A percentile compares a stretch with the other conserved stretches of the same genome.
Conservation (phyloP, 2,329 filamentous ascomycete genomes). For the Metarhizium robertsii region DNA sequence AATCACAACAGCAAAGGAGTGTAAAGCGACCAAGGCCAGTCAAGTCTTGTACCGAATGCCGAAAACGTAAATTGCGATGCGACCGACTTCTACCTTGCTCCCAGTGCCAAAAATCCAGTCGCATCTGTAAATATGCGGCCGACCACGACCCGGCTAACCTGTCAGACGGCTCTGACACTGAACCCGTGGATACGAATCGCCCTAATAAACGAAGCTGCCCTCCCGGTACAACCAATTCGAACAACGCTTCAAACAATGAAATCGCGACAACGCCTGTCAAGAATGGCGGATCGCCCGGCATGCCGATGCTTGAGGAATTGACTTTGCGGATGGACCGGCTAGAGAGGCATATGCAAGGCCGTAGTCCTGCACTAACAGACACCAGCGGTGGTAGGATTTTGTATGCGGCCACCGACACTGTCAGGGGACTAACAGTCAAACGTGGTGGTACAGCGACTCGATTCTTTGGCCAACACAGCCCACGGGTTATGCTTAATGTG, state of each 20-base stretch:
- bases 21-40: constrained; percentile 46
- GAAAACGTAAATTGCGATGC: constrained; percentile 48
- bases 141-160: constrained; percentile 36
- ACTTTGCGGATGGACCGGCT: constrained; percentile 41
- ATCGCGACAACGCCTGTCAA: constrained; percentile 16
- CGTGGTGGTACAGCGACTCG: constrained; percentile 35
- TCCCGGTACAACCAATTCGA: constrained; percentile 14
- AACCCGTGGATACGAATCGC: constrained; percentile 21
- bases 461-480: constrained; percentile 44
- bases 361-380: constrained; percentile 30
- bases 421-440: constrained; percentile 41
- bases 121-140: constrained; percentile 42
- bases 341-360: constrained; percentile 38
- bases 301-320: constrained; percentile 36
- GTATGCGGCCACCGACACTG: constrained; percentile 32
- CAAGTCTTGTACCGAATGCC: constrained; percentile 47
- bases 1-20: constrained; percentile 27
- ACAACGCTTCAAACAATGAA: constrained; percentile 16
- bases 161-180: constrained; percentile 40
- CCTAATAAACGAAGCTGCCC: constrained; percentile 30
- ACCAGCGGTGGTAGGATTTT: constrained; percentile 20
- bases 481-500: constrained; percentile 43
- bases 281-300: constrained; percentile 22
- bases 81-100: constrained; percentile 47
- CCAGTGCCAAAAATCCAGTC: constrained; percentile 48